These are phyloP conservation scores for Isabelozyma heimii DNA, from an alignment of 805 yeast genomes.

Conservation along the genomic window DNA sequence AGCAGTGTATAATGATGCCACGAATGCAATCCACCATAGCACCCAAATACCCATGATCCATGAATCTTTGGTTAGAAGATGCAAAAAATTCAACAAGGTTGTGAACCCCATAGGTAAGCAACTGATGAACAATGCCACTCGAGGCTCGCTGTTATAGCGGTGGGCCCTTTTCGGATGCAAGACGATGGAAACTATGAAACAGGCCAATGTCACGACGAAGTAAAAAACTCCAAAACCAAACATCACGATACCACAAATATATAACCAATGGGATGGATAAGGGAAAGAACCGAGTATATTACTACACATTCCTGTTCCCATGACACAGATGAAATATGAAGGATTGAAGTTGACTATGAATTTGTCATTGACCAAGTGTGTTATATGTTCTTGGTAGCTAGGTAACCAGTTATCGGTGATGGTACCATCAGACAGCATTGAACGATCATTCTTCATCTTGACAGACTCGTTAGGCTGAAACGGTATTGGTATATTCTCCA, in stretches of 20 bases:
- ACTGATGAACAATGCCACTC: constrained; percentile 65
- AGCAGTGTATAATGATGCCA: constrained; percentile 54
- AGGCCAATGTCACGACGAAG: constrained; percentile 39
- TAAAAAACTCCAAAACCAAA: constrained; percentile 57
- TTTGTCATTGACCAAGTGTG: not conserved
- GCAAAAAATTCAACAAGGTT: constrained; percentile 60
- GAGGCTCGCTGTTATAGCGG: constrained; percentile 26
- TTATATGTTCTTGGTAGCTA: not conserved
- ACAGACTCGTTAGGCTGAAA: not conserved
- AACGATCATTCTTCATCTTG: not conserved
- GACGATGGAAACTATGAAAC: constrained; percentile 40
- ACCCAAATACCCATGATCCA: constrained; percentile 54
- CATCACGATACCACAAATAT: constrained; percentile 55
- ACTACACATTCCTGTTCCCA: constrained; percentile 82
- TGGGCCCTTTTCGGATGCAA: constrained; percentile 20
- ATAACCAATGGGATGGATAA: constrained; percentile 58
- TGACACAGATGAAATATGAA: constrained; percentile 66
- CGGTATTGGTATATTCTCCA: not conserved
- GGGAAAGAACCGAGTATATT: constrained; percentile 64
- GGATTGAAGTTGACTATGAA: constrained; percentile 37
- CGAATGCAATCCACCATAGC: constrained; percentile 73
- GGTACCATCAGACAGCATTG: not conserved
- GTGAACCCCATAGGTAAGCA: constrained; percentile 78
- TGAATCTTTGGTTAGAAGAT: constrained; percentile 35
- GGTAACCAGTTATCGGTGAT: not conserved